A percentile compares a stretch with the other conserved stretches of the same genome.
Evolutionary conservation across 78 protist species (phyloP).

Genomic region (Isochrysis galbana): DNA sequence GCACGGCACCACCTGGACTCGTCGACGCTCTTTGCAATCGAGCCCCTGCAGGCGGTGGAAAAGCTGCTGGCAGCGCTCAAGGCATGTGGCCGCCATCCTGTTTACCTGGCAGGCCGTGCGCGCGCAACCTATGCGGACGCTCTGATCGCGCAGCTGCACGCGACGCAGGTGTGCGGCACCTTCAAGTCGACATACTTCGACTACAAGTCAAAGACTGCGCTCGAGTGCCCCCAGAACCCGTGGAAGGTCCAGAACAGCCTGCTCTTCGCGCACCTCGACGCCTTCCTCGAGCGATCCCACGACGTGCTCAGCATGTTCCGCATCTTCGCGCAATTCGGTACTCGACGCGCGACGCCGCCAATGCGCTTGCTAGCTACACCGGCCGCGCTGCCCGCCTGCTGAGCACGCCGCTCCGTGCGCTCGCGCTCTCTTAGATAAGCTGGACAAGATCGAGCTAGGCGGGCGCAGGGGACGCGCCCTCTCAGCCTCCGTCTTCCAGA

Average conservation of each 20-base stretch:
- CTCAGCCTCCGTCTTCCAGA: neutral
- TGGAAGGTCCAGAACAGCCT: slow-evolving; percentile 5
- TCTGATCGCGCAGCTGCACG: neutral
- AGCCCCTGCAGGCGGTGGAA: slow-evolving; percentile 51
- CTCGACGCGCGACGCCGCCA: no score
- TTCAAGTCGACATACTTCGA: neutral
- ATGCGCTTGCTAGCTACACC: no score
- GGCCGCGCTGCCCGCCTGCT: no score
- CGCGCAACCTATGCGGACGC: neutral
- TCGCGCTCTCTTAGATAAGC: no score
- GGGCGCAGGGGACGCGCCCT: slow-evolving; percentile 60
- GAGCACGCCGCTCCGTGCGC: no score
- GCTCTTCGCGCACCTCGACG: slow-evolving; percentile 34
- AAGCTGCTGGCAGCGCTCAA: neutral
- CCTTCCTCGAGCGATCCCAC: slow-evolving; percentile 41
- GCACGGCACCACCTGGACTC: slow-evolving; percentile 22
- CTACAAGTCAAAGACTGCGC: neutral
- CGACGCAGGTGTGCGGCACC: neutral
- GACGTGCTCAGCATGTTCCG: neutral
- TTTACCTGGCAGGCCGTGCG: neutral
- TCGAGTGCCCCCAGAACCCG: neutral
- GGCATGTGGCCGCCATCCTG: neutral
- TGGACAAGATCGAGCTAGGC: slow-evolving; percentile 71
- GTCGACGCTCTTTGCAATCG: slow-evolving; percentile 26
- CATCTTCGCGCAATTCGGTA: neutral